Percentiles rank a stretch among this genome's conserved stretches.
These are phyloP conservation scores for Pythium rishiriense DNA, from an alignment of 352 stramenopile genomes.

Conservation along the genomic window DNA sequence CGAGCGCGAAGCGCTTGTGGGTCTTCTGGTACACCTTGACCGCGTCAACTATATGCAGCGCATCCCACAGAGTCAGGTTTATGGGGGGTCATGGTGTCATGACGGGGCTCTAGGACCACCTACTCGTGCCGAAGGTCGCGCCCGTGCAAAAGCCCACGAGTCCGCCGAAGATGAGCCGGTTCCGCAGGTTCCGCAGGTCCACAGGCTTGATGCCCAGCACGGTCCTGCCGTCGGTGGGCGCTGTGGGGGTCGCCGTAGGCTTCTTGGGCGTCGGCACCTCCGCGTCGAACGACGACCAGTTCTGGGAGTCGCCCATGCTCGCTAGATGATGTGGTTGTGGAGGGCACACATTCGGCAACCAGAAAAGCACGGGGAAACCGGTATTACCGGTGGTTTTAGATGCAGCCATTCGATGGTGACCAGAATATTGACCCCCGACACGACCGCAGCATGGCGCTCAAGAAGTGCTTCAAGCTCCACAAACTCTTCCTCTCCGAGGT, in stretches of 20 bases:
- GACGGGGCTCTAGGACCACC: no score
- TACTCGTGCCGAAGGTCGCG: conserved; percentile 73
- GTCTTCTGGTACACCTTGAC: conserved; percentile 64
- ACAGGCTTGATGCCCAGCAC: conserved; percentile 30
- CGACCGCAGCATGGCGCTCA: conserved; percentile 41
- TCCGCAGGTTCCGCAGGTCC: conserved; percentile 54
- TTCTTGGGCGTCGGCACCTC: conserved; percentile 21
- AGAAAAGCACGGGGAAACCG: no score
- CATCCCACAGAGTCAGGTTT: no score
- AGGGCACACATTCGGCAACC: not conserved
- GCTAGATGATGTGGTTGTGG: not conserved
- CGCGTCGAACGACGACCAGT: conserved; percentile 79
- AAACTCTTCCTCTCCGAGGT: conserved; percentile 68
- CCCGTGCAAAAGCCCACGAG: conserved; percentile 79
- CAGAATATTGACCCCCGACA: not conserved
- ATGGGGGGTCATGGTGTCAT: no score
- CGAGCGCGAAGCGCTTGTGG: conserved; percentile 48
- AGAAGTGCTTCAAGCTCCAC: conserved; percentile 65
- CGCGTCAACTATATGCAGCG: conserved; percentile 52
- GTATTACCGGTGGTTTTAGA: not conserved
- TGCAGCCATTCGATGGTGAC: conserved; percentile 1
- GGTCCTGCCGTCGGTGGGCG: not conserved
- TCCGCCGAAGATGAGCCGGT: conserved; percentile 75
- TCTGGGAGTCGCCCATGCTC: conserved; percentile 74
- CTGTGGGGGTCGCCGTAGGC: conserved; percentile 1